Evolutionary conservation across 129 eudicot species (phyloP).

Genomic region (Pittosporum tobira): DNA sequence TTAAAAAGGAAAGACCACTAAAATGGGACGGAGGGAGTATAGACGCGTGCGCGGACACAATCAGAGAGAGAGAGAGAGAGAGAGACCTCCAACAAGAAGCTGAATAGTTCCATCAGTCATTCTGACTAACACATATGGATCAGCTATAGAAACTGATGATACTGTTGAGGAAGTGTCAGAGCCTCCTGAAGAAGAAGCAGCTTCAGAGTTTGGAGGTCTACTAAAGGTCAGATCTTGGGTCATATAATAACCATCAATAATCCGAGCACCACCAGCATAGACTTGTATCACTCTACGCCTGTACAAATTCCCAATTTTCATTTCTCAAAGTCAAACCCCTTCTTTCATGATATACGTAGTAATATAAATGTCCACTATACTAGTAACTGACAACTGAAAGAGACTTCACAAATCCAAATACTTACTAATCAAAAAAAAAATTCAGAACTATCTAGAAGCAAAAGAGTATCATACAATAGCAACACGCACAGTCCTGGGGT

Average conservation of each 20-base stretch:
- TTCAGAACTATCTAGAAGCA: too few relatives aligned
- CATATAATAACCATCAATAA: slow-evolving; percentile 94
- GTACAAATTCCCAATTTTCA: slow-evolving; percentile 16
- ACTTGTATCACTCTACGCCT: slow-evolving; percentile 94
- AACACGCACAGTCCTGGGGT: too few relatives aligned
- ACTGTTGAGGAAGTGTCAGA: slow-evolving; percentile 51
- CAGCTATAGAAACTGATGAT: slow-evolving; percentile 86
- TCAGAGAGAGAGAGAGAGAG: too few relatives aligned
- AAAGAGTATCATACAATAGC: too few relatives aligned
- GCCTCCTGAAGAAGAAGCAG: slow-evolving; percentile 43
- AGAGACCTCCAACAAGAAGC: slow-evolving; percentile 97
- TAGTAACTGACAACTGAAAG: neutral
- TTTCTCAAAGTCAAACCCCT: slow-evolving; percentile 6
- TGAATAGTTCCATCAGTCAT: slow-evolving; percentile 90
- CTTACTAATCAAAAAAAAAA: neutral
- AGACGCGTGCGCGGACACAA: too few relatives aligned
- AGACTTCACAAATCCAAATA: neutral
- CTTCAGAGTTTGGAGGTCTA: slow-evolving; percentile 47
- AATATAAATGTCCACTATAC: neutral
- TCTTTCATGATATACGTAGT: too few relatives aligned
- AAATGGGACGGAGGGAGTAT: too few relatives aligned
- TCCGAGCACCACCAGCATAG: slow-evolving; percentile 82
- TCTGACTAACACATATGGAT: slow-evolving; percentile 81
- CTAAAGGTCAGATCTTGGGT: slow-evolving; percentile 75
- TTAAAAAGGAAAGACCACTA: too few relatives aligned